Base-by-base conservation (phyloP, 257 asterid genomes). In the Gynochthodes officinalis region DNA sequence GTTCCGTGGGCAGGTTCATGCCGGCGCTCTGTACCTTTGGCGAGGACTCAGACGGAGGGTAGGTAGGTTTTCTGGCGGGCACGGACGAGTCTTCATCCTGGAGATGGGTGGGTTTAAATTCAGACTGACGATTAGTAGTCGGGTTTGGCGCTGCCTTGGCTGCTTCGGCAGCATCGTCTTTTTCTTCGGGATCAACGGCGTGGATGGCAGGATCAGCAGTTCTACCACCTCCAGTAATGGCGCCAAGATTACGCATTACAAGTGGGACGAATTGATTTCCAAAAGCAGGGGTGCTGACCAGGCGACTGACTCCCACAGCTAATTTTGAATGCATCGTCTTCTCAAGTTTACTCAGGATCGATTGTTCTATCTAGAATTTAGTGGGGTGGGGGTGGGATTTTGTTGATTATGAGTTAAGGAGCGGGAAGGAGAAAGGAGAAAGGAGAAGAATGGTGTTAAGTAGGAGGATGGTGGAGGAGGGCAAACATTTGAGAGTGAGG, bases 121-220 rank as follows among this genome's bases (percentile, higher is more conserved):
- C 78, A 13, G 79, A 73, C 18, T 3, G 71, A 69, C 4, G 25
- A 78, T 5, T 83, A 82, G 25, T 11, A 74, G 40, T 35, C 15
- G 5, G 1, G 4, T 33, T 55, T 53, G 72, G 83, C 48, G 80
- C 82, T 10, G 76, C 87, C 5, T 37, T 49, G 0, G 83, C 87
- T 0, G 85, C 85, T 8, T 81, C 86, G 5, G 70, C 57, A 0
- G 81, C 76, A 21, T 77, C 83, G 43, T 72, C 69, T 18, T 13
- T 43, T 0, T 73, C 97, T 35, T 86, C 88, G 12, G 78, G 90
- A 12, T 88, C 78, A 0, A 82, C 93, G 62, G 93, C 77, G 59
- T 89, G 97, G 33, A 53, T 64, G 18, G 86, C 85, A 0, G 95
- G 96, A 67, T 89, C 97, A 5, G 89, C 93, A 0, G 94, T 86